A percentile compares a stretch with the other conserved stretches of the same genome.
These are phyloP conservation scores for Fusarium torulosum DNA, from an alignment of 2,329 filamentous ascomycete genomes.

Conservation along the genomic window DNA sequence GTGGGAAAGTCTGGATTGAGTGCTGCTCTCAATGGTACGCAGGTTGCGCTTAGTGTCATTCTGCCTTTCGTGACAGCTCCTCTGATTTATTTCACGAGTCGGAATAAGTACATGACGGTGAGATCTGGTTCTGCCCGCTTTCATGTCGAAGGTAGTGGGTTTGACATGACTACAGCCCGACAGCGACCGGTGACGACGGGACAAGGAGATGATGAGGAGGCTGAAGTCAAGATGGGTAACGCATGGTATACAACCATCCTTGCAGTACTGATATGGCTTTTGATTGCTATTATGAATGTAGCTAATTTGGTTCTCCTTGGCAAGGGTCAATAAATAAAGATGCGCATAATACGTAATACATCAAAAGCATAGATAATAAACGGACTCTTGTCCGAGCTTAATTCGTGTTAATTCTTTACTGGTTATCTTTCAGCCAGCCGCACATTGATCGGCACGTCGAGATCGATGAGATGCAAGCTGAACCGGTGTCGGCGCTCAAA, in stretches of 20 bases:
- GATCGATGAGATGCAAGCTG: too few relatives aligned
- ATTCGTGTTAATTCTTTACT: too few relatives aligned
- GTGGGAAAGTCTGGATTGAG: constrained; percentile 79
- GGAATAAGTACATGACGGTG: constrained; percentile 84
- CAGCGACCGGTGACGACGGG: neutral
- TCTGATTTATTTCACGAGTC: constrained; percentile 86
- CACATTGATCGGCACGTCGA: too few relatives aligned
- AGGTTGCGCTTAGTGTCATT: constrained; percentile 83
- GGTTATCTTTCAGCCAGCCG: too few relatives aligned
- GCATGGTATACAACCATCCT: constrained; percentile 72
- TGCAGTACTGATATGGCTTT: constrained; percentile 73
- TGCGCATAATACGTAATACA: too few relatives aligned
- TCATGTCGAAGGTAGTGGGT: too few relatives aligned
- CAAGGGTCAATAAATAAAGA: neutral
- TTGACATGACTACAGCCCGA: too few relatives aligned
- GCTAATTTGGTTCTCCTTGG: constrained; percentile 70
- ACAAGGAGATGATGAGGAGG: constrained; percentile 32
- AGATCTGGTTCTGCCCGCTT: neutral
- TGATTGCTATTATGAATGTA: constrained; percentile 84
- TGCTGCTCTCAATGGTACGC: constrained; percentile 78
- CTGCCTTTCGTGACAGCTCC: constrained; percentile 87
- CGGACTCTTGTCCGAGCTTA: too few relatives aligned
- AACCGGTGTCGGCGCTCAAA: too few relatives aligned
- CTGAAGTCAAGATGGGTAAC: constrained; percentile 74
- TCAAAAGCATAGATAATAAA: too few relatives aligned